Evolutionary conservation across 2,329 filamentous ascomycete genomes (phyloP).

Genomic region (Polychaeton citri): DNA sequence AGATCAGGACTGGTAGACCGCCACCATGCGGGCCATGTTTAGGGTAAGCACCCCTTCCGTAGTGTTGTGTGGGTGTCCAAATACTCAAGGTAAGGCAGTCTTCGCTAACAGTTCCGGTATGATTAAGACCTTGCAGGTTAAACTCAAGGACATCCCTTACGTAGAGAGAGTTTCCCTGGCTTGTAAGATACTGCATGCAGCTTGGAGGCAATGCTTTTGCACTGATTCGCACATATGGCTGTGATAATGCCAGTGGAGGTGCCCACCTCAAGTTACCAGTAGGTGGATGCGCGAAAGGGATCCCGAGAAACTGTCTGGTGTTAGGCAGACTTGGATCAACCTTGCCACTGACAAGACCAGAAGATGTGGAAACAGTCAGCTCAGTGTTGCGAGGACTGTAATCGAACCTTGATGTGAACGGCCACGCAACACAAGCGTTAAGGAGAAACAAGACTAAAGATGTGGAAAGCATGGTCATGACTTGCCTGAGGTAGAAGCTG

Average conservation of each 20-base stretch:
- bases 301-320: slow-evolving; percentile 45
- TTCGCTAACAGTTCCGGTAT: slow-evolving; percentile 21
- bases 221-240: slow-evolving; percentile 9
- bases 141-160: slow-evolving; percentile 17
- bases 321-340: background rate
- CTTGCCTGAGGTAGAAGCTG: too few species aligned
- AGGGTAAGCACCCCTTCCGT: background rate
- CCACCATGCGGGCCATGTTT: background rate
- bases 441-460: too few species aligned
- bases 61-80: slow-evolving; percentile 25
- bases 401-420: background rate
- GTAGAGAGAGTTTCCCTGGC: slow-evolving; percentile 9
- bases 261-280: slow-evolving; percentile 52
- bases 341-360: background rate
- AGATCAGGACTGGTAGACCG: slow-evolving; percentile 31
- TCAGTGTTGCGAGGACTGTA: background rate
- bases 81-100: slow-evolving; percentile 36
- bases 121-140: slow-evolving; percentile 16
- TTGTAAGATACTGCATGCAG: slow-evolving; percentile 15
- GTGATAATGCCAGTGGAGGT: slow-evolving; percentile 26
- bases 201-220: slow-evolving; percentile 14
- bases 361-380: background rate
- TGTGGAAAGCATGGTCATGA: too few species aligned
- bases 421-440: background rate
- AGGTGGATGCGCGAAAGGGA: slow-evolving; percentile 62